Percentiles rank a stretch among this genome's conserved stretches.
These are phyloP conservation scores for Nigrospora osmanthi DNA, from an alignment of 2,329 filamentous ascomycete species.

Conservation along the genomic window DNA sequence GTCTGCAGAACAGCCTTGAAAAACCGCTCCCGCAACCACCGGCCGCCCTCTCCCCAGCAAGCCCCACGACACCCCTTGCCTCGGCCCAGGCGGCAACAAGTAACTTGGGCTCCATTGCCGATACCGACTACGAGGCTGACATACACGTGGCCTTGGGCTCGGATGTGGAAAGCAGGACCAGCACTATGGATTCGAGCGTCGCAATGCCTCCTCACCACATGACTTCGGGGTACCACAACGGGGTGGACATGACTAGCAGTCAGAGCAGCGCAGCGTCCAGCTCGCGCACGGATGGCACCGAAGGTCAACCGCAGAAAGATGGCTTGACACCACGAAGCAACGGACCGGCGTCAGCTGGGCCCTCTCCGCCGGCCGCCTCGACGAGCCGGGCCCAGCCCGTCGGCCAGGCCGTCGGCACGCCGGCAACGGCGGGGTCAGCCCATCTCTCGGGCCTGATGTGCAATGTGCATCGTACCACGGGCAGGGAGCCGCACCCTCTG, in stretches of 20 bases:
- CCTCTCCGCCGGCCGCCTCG: constrained; percentile 44
- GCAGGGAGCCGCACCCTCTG: constrained; percentile 80
- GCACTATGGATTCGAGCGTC: constrained; percentile 40
- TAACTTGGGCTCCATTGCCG: constrained; percentile 24
- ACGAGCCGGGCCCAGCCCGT: constrained; percentile 26
- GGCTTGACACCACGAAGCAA: constrained; percentile 43
- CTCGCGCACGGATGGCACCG: constrained; percentile 34
- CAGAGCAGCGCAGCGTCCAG: constrained; percentile 37
- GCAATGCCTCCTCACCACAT: constrained; percentile 11
- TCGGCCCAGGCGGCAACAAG: background rate
- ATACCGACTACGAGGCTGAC: constrained; percentile 17
- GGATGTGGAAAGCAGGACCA: constrained; percentile 14
- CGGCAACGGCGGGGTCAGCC: constrained; percentile 37
- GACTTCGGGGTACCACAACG: constrained; percentile 27
- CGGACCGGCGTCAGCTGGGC: constrained; percentile 46
- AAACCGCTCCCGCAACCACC: constrained; percentile 49
- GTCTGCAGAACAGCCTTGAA: constrained; percentile 47
- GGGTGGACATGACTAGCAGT: constrained; percentile 34
- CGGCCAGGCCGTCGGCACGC: constrained; percentile 30
- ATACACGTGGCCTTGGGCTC: constrained; percentile 12
- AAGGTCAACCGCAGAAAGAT: constrained; percentile 32
- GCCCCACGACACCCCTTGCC: constrained; percentile 20
- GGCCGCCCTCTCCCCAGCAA: constrained; percentile 23
- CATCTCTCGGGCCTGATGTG: constrained; percentile 62
- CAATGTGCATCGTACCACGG: constrained; percentile 77